Base-by-base conservation (phyloP, 148 eudicot species). In the Beta vulgaris region DNA sequence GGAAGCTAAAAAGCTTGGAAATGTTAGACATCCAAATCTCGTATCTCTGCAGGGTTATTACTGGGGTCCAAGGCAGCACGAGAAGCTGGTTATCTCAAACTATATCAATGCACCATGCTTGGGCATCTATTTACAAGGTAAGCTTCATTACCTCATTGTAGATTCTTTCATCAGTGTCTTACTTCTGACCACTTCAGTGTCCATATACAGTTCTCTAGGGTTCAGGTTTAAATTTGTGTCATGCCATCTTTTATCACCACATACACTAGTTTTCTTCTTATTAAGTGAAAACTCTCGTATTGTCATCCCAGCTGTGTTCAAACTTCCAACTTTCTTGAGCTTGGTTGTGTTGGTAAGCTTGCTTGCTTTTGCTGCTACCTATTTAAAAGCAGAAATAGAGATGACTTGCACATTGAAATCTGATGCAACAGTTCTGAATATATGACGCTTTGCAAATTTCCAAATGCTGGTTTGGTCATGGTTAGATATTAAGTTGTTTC, bases 11-110 rank as follows among this genome's bases (percentile, higher is more conserved):
- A 91, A 88, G 75, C 88, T 91, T 21, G 92, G 92, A 19, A 80
- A 53, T 74, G 86, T 87, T 23, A 85, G 82, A 64, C 91, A 91
- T 78, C 86, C 89, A 15, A 88, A 87, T 83, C 78, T 91, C 19
- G 89, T 88, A 35, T 79, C 92, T 44, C 79, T 91, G 26, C 90
- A 78, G 62, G 96, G 91, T 35, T 91, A 82, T 74, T 91, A 88
- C 69, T 91, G 96, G 92, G 96, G 92, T 19, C 87, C 89, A 18
- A 88, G 78, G 80, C 91, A 91, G 76, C 89, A 88, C 43, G 96
- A 91, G 83, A 88, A 84, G 86, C 86, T 91, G 62, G 72, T 91
- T 36, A 68, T 91, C 54, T 87, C 96, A n/a, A 80, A 68, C 73
- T 91, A 87, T 44, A 73, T 88, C 15, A 74, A 84, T 77, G 87